Base-by-base conservation (phyloP, 345 rosid species). In the Eucalyptus rudis region DNA sequence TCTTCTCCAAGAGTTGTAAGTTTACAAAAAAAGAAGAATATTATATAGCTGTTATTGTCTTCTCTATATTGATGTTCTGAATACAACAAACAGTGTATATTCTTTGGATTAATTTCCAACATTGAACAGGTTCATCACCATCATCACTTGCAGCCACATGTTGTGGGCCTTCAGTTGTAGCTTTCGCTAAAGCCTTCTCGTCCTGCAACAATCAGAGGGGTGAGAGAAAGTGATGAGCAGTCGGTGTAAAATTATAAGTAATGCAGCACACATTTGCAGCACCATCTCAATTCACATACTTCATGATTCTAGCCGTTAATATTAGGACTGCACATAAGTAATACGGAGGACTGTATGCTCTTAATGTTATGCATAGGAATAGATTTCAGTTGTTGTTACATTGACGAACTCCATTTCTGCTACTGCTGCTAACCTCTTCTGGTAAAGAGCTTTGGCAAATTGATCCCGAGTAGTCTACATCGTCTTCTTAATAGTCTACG, bases 381-480 rank as follows among this genome's bases (percentile, higher is more conserved):
- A 36, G 17, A 24, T 76, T 36, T 76, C 45, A 71, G 83, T 36
- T 20, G 24, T 66, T 47, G 88, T 86, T 86, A 86, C 90, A 52
- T 56, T 50, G 59, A 87, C 29, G 25, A 64, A 89, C 86, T 96
- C 96, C 33, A 97, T 90, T 89, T 93, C 96, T 19, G 93, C 93
- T 88, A 95, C 62, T 51, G 56, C 56, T 52, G 98, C 97, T 83
- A 97, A 90, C 52, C 98, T 98, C 92, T 97, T 97, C 88, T 95
- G 98, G 92, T 95, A 97, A 24, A 98, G 89, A 76, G 99, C 98
- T 84, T 95, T 98, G 49, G 96, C 95, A 84, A 98, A 90, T 88
- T 94, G 99, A 93, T 97, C 99, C 68, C 97, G 94, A 29, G 92
- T 90, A 87, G 93, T 92, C 93, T 95, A 98, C 98, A 97, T 96